Evolutionary conservation across 2,329 filamentous ascomycete species (phyloP), one percentile per base, ranked within the genome.

Genomic region (Colletotrichum salicis): DNA sequence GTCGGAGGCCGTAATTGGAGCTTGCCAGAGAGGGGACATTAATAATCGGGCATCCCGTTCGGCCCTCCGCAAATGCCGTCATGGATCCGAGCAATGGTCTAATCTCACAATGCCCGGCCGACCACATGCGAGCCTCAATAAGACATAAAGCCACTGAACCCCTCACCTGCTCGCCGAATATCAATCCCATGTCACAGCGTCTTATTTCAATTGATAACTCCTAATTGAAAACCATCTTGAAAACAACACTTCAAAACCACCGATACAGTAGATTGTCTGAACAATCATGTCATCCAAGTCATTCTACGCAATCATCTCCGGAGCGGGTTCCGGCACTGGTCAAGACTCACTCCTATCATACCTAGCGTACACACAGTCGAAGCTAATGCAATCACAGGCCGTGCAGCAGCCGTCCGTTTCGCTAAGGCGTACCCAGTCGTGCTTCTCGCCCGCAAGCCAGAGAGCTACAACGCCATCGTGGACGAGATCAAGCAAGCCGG

Each of bases 271-370:
- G 33, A n/a, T 7, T 11, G 52, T 55, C 52, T 37, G 54, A 11
- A 22, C 5, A 13, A 73, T 6, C 27, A 80, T 79, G 77, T 72
- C 79, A 7, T 78, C 80, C 72, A 81, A 80, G 51, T 68, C 69
- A 29, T 74, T 92, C 76, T 93, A 91, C 79, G 90, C 92, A 62
- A 84, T 95, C 72, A 82, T 95, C 70, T 91, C 92, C 12, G 93
- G 93, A 67, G 92, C 91, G 54, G 93, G 93, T n/a, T 84, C 91
- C 6, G 92, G 93, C 71, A 94, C 89, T 57, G 84, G 85, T 84
- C 77, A 57, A 57, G n/a, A 13, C 33, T 13, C 27, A 83, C 94
- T 70, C 82, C 94, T 69, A 91, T 91, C 7, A 92, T 92, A n/a
- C n/a, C n/a, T n/a, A 64, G 92, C 91, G 54, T 92, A 92, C 68